phyloP scores from a whole-genome alignment of 139 green algal genomes.

The Chlorella sp. region DNA sequence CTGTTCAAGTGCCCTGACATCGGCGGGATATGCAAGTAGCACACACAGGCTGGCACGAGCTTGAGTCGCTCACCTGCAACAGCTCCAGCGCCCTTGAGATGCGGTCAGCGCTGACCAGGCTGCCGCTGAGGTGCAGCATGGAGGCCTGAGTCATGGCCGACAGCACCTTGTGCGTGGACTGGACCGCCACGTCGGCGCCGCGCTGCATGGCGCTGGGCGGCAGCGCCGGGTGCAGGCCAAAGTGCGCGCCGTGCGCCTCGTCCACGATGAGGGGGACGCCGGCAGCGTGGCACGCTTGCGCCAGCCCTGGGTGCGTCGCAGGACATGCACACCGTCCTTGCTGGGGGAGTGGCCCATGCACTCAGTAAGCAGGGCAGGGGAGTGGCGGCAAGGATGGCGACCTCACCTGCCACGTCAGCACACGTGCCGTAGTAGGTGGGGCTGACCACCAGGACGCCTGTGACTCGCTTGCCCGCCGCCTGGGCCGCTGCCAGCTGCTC shows the following conservation, averaged over 20 bases:
- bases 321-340: constrained; percentile 67
- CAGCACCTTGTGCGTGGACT: constrained; percentile 94
- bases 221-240: constrained; percentile 45
- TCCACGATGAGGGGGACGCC: constrained; percentile 79
- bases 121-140: constrained; percentile 77
- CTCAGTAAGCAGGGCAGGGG: constrained; percentile 37
- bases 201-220: constrained; percentile 40
- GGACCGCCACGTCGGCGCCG: constrained; percentile 71
- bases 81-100: neutral
- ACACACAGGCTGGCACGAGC: too few relatives aligned
- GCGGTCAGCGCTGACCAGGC: constrained; percentile 1
- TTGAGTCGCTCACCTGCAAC: neutral
- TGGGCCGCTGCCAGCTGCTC: constrained; percentile 50
- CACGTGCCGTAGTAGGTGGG: constrained; percentile 53
- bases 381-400: neutral
- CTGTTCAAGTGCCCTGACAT: too few relatives aligned
- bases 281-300: constrained; percentile 48
- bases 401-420: neutral
- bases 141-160: constrained; percentile 79
- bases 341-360: constrained; percentile 82
- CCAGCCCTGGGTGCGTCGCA: constrained; percentile 34
- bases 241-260: constrained; percentile 87
- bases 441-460: constrained; percentile 72
- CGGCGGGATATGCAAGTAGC: too few relatives aligned
- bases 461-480: constrained; percentile 29